Conservation (phyloP, 1,284 basidiomycete species). For the Ustilago crameri region DNA sequence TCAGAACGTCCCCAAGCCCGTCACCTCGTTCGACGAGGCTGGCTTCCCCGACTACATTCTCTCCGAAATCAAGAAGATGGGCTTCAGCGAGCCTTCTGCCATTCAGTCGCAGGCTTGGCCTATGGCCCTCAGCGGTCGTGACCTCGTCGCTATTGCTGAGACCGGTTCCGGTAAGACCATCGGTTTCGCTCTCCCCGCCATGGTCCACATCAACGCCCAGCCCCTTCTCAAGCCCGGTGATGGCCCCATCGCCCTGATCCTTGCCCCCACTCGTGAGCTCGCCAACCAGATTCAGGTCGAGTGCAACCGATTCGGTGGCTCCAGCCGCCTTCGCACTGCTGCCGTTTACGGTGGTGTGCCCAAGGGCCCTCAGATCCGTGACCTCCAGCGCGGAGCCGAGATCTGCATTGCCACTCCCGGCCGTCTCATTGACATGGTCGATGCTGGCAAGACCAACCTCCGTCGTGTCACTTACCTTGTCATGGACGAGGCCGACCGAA, state of each 20-base stretch:
- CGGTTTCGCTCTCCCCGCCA: constrained; percentile 95
- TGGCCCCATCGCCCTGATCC: constrained; percentile 94
- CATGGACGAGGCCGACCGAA: constrained; percentile 98
- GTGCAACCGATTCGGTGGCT: constrained; percentile 96
- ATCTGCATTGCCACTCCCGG: constrained; percentile 85
- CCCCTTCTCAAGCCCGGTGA: constrained; percentile 92
- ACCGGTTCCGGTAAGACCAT: constrained; percentile 78
- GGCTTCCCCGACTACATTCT: constrained; percentile 97
- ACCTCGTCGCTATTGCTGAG: constrained; percentile 90
- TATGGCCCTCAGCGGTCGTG: constrained; percentile 91
- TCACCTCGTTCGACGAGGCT: constrained; percentile 90
- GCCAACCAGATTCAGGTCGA: constrained; percentile 99
- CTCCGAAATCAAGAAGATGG: constrained; percentile 90
- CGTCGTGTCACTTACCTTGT: constrained; percentile 96
- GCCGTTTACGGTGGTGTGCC: constrained; percentile 99
- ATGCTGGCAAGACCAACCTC: constrained; percentile 94
- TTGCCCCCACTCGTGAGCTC: constrained; percentile 96
- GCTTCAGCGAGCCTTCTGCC: constrained; percentile 87
- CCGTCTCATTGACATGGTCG: constrained; percentile 85
- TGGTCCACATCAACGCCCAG: constrained; percentile 99
- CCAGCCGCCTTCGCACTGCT: constrained; percentile 95
- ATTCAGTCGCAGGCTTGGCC: constrained; percentile 99
- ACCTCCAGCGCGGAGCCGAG: constrained; percentile 94
- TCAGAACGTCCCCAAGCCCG: constrained; percentile 85
- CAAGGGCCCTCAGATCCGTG: constrained; percentile 97